Evolutionary conservation across 805 yeast genomes (phyloP), one percentile per base, ranked within the genome.

Genomic region (Candida pseudofarinosa): DNA sequence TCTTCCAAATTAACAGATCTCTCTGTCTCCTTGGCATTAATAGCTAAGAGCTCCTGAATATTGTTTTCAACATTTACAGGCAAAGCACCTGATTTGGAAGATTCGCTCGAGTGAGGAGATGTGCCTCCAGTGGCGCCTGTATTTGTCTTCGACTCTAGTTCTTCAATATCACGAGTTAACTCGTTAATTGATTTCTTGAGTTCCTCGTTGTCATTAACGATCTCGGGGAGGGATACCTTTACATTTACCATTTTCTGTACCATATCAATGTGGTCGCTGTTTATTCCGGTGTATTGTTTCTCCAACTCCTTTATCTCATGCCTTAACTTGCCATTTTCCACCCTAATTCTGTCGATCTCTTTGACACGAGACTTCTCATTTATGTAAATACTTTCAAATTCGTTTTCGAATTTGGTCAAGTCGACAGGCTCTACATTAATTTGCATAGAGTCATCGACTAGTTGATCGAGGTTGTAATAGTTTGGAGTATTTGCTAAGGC

Each of bases 161-260:
- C 79, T 1, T 59, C 63, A 6, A 67, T 57, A 30, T 63, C 63
- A 2, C 37, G 26, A 36, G 56, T 54, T 42, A 68, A 52, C 17
- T 48, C 46, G 1, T 51, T 55, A 33, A 83, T 75, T 41, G 71
- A 76, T 1, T 60, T 57, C 19, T 65, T 59, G 39, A 89, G 64
- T 36, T 81, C 86, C 19, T 68, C 74, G 47, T 87, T 86, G 33
- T 88, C 95, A 52, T 87, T 91, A 39, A 76, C 70, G 19, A 91
- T 60, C 28, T 84, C 83, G 2, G 95, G 96, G 19, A 85, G 71
- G 41, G 72, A 76, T 33, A 90, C 77, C 55, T 93, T 82, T 33
- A 86, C 83, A 49, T 79, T 80, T 28, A 91, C 88, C 81, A 93
- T 79, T 50, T 82, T 88, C 63, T 90, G 91, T 3, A 96, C 95